Conservation (phyloP, 177 flowering plant genomes). For the Tripterygium wilfordii region DNA sequence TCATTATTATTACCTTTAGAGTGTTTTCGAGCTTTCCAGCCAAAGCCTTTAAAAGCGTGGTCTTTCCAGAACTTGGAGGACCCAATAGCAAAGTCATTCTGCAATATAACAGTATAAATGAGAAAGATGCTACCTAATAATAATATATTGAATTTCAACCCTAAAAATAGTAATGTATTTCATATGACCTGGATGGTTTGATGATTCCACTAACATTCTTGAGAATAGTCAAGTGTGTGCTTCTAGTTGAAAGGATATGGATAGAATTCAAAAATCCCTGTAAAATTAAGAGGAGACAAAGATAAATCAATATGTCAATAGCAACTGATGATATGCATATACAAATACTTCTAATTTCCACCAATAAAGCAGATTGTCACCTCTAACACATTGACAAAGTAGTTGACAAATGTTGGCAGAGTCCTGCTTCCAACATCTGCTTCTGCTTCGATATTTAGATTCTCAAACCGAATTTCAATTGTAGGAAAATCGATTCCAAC, state of each 20-base stretch:
- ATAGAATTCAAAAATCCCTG: constrained; percentile 25
- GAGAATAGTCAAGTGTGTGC: constrained; percentile 31
- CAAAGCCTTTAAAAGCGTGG: constrained; percentile 40
- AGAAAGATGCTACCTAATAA: too few relatives aligned
- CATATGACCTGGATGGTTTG: constrained; percentile 44
- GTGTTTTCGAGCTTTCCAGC: constrained; percentile 35
- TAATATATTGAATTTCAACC: not conserved
- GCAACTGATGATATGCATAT: not conserved
- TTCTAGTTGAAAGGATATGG: constrained; percentile 30
- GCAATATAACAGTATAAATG: constrained; percentile 1
- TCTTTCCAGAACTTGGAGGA: constrained; percentile 54
- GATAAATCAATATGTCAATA: not conserved
- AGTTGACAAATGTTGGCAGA: constrained; percentile 36
- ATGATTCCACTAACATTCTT: constrained; percentile 44
- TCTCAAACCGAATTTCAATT: constrained; percentile 40
- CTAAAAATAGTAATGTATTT: not conserved
- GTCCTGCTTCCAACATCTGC: constrained; percentile 43
- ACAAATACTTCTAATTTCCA: too few relatives aligned
- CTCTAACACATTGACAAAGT: constrained; percentile 18
- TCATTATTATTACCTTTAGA: constrained; percentile 26
- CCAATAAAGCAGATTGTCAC: constrained; percentile 13
- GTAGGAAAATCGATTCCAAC: constrained; percentile 34
- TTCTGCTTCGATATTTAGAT: constrained; percentile 34
- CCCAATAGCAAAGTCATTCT: constrained; percentile 50
- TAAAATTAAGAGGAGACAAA: not conserved